These are phyloP conservation scores for Mycena capillaripes DNA, from an alignment of 768 basidiomycete species.

Conservation along the genomic window DNA sequence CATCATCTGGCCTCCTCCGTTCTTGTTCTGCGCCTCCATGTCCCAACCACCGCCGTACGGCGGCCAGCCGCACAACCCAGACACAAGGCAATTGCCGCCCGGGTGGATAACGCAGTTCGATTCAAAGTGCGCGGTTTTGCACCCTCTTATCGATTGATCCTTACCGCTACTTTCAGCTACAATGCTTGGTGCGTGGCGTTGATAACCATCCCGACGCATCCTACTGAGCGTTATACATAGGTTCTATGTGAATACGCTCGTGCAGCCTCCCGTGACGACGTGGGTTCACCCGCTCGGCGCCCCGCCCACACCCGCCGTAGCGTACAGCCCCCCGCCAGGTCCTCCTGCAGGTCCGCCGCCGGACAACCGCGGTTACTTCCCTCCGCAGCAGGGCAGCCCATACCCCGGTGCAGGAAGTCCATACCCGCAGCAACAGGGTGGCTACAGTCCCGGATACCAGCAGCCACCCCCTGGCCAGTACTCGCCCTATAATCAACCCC, in stretches of 20 bases:
- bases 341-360: constrained; percentile 62
- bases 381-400: constrained; percentile 27
- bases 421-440: constrained; percentile 41
- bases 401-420: constrained; percentile 41
- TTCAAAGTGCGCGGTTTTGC: constrained; percentile 61
- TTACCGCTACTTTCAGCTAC: constrained; percentile 59
- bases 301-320: constrained; percentile 54
- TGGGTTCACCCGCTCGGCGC: constrained; percentile 83
- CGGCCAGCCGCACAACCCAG: constrained; percentile 59
- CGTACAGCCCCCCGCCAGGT: constrained; percentile 49
- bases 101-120: constrained; percentile 83
- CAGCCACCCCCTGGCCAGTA: constrained; percentile 34
- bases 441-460: constrained; percentile 35
- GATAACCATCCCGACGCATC: not conserved
- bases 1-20: constrained; percentile 27
- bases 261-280: constrained; percentile 72
- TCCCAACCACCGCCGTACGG: constrained; percentile 61
- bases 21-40: constrained; percentile 41
- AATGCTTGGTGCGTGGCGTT: constrained; percentile 67
- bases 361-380: constrained; percentile 44
- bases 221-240: constrained; percentile 48
- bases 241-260: constrained; percentile 83
- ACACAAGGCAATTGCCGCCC: constrained; percentile 70
- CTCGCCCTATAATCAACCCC: constrained; percentile 41
- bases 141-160: constrained; percentile 42